Evolutionary conservation across 164 flowering plant species (phyloP).

Genomic region (Hamamelis virginiana): DNA sequence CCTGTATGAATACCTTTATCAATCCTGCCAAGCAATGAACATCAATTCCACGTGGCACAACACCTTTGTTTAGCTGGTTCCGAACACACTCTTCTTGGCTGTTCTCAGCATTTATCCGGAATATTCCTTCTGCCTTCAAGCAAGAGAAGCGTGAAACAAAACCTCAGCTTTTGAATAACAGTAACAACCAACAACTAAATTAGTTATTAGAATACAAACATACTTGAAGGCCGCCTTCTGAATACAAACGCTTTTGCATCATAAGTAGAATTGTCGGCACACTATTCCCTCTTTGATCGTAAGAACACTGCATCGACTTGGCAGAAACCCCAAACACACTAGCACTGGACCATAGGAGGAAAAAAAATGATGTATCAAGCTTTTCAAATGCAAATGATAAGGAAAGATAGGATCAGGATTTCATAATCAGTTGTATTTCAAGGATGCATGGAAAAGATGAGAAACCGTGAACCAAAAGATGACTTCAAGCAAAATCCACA

Average conservation of each 20-base stretch:
- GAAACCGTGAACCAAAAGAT: neutral
- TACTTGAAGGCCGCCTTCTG: conserved; percentile 84
- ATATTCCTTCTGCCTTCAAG: conserved; percentile 73
- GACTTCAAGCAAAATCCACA: neutral
- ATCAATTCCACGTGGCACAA: conserved; percentile 63
- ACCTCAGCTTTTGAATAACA: neutral
- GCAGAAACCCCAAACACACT: conserved; percentile 96
- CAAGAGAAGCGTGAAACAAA: conserved; percentile 6
- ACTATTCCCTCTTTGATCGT: conserved; percentile 79
- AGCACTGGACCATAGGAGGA: conserved; percentile 45
- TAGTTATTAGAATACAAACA: conserved; percentile 14
- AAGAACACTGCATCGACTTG: conserved; percentile 91
- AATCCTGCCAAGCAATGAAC: conserved; percentile 75
- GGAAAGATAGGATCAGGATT: neutral
- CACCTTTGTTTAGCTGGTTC: conserved; percentile 54
- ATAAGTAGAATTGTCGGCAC: conserved; percentile 89
- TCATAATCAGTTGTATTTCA: neutral
- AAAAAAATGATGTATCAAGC: neutral
- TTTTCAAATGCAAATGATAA: neutral
- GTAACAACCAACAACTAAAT: neutral
- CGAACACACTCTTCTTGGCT: conserved; percentile 61
- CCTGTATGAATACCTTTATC: conserved; percentile 47
- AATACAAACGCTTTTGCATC: conserved; percentile 82
- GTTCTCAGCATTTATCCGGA: conserved; percentile 68
- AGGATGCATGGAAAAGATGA: neutral